Percentiles rank a stretch among this genome's conserved stretches.
Evolutionary conservation across 805 yeast species (phyloP).

Genomic region (Wickerhamomyces chaumierensis): DNA sequence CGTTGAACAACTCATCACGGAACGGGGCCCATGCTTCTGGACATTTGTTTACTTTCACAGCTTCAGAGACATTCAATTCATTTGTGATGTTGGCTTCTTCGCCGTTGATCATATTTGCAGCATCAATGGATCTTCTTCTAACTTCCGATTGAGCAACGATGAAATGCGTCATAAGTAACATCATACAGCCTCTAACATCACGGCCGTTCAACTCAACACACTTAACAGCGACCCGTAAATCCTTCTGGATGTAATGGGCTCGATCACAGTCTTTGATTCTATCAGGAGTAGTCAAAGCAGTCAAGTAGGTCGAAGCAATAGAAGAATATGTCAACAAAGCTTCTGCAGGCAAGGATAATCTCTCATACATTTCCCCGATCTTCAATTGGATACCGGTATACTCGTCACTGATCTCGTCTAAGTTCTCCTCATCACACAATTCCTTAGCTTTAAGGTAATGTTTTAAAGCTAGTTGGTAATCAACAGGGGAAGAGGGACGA

Average conservation of each 20-base stretch:
- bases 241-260: conserved; percentile 57
- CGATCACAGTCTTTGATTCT: conserved; percentile 24
- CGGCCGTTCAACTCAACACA: conserved; percentile 43
- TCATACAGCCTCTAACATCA: conserved; percentile 39
- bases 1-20: conserved; percentile 65
- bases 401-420: conserved; percentile 58
- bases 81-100: conserved; percentile 1
- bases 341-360: conserved; percentile 45
- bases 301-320: conserved; percentile 46
- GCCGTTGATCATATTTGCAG: conserved; percentile 21
- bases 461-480: conserved; percentile 57
- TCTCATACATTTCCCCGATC: conserved; percentile 78
- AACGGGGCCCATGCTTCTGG: conserved; percentile 62
- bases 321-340: conserved; percentile 63
- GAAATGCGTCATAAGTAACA: conserved; percentile 51
- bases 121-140: conserved; percentile 26
- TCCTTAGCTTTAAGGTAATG: conserved; percentile 67
- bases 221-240: conserved; percentile 57
- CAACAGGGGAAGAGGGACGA: conserved; percentile 29
- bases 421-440: conserved; percentile 40
- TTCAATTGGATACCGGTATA: conserved; percentile 88
- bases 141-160: conserved; percentile 59
- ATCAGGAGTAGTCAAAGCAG: conserved; percentile 34
- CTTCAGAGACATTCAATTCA: background rate
- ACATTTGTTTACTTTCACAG: conserved; percentile 22